Evolutionary conservation across 495 filamentous ascomycete genomes (phyloP).

Genomic region (Hyaloscypha bicolor): DNA sequence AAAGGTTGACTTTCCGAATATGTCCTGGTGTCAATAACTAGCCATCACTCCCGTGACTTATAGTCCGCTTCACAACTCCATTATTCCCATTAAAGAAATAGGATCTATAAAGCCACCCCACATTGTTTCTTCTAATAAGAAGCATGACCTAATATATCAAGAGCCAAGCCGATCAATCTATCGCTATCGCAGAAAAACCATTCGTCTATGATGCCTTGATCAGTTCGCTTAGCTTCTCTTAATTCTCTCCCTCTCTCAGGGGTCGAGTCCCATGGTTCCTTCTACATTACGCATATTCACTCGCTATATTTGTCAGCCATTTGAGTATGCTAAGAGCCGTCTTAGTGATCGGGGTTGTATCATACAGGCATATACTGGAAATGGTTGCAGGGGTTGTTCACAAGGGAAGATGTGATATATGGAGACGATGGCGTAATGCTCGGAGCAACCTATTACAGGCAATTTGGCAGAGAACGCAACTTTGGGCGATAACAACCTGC

Average conservation of each 20-base stretch:
- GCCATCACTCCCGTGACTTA: too few relatives aligned
- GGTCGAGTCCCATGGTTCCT: background rate
- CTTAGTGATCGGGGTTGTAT: background rate
- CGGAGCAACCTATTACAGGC: conserved; percentile 1
- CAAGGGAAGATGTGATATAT: conserved; percentile 8
- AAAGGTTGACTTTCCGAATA: too few relatives aligned
- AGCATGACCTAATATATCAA: too few relatives aligned
- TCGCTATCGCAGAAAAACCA: too few relatives aligned
- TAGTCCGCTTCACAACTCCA: too few relatives aligned
- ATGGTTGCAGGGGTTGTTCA: background rate
- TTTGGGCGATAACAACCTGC: background rate
- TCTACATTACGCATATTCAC: background rate
- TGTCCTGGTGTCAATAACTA: too few relatives aligned
- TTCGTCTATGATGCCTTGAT: too few relatives aligned
- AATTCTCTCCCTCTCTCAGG: background rate
- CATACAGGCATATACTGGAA: background rate
- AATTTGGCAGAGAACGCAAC: background rate
- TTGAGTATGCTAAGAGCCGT: background rate
- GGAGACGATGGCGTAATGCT: conserved; percentile 6
- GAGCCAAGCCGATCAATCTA: too few relatives aligned
- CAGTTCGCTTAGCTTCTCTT: background rate
- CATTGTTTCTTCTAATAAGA: too few relatives aligned
- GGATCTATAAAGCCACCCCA: too few relatives aligned
- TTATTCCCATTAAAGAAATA: too few relatives aligned
- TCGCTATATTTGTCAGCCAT: background rate